phyloP scores from a whole-genome alignment of 306 rosid species.

The Begonia fuchsioides region DNA sequence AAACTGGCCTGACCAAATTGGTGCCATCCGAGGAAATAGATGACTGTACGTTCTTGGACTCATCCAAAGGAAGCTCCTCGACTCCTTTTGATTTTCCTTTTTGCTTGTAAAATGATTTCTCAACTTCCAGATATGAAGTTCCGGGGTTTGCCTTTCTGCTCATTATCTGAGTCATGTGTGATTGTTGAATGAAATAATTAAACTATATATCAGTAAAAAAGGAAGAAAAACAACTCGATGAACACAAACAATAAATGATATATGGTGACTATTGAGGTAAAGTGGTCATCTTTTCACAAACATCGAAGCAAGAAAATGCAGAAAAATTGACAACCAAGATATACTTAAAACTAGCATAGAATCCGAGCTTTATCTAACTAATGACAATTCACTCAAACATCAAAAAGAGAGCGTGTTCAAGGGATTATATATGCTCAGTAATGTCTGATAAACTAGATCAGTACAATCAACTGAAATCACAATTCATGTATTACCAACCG shows the following conservation, averaged over 20 bases:
- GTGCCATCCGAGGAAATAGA: constrained; percentile 36
- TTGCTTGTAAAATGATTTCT: constrained; percentile 59
- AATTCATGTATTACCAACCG: too few species aligned
- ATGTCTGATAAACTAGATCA: too few species aligned
- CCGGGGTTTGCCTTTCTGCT: constrained; percentile 73
- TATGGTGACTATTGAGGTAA: neutral
- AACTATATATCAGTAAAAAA: constrained; percentile 2
- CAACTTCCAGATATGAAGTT: constrained; percentile 69
- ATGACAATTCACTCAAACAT: too few species aligned
- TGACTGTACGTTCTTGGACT: constrained; percentile 15
- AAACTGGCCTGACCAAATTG: constrained; percentile 64
- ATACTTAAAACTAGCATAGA: too few species aligned
- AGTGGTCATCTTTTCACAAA: neutral
- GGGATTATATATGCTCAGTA: too few species aligned
- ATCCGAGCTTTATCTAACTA: too few species aligned
- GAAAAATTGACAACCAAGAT: too few species aligned
- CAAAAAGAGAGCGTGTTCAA: too few species aligned
- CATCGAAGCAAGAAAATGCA: neutral
- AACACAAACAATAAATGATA: neutral
- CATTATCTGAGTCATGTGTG: constrained; percentile 41
- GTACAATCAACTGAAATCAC: too few species aligned
- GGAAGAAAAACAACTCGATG: neutral
- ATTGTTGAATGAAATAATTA: neutral
- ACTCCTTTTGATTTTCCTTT: constrained; percentile 46
- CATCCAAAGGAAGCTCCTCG: constrained; percentile 67